Conservation (phyloP, 495 filamentous ascomycete species). For the Tricharina praecox region DNA sequence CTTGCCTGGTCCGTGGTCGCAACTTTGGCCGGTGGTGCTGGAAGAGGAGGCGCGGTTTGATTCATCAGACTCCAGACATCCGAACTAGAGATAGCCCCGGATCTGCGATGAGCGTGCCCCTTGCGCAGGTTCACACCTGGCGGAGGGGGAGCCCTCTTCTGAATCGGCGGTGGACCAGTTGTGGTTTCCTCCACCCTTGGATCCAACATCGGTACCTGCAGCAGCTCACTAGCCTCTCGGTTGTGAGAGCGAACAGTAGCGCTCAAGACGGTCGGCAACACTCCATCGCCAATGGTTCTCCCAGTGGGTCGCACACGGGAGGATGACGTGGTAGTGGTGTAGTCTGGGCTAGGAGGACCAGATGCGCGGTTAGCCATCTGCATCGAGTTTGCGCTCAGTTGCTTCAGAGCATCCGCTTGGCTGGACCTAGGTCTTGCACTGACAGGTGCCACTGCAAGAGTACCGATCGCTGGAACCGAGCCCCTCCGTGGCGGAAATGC, state of each 20-base stretch:
- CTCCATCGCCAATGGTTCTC: conserved; percentile 14
- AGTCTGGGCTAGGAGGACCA: conserved; percentile 2
- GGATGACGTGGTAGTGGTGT: not conserved
- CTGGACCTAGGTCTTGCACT: conserved; percentile 19
- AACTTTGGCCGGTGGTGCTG: not conserved
- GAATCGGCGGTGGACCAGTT: not conserved
- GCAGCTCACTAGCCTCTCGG: conserved; percentile 3
- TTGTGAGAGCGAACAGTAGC: conserved; percentile 14
- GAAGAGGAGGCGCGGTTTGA: conserved; percentile 9
- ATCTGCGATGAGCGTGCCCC: conserved; percentile 26
- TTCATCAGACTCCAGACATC: conserved; percentile 26
- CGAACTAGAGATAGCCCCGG: conserved; percentile 26
- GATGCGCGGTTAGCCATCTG: not conserved
- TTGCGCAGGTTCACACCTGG: conserved; percentile 17
- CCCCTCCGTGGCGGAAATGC: conserved; percentile 24
- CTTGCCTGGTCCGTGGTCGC: not conserved
- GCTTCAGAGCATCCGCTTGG: conserved; percentile 13
- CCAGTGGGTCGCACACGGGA: conserved; percentile 12
- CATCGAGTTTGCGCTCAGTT: conserved; percentile 3
- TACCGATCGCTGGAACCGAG: conserved; percentile 17
- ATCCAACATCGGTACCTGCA: conserved; percentile 6
- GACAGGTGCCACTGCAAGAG: conserved; percentile 4
- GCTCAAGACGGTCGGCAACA: conserved; percentile 20
- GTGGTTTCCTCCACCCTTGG: not conserved
- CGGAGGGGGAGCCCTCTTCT: conserved; percentile 12